Evolutionary conservation across 192 early-diverging fungal genomes (phyloP), one percentile per base, ranked within the genome.

Genomic region (Dimargaris cristalligena): DNA sequence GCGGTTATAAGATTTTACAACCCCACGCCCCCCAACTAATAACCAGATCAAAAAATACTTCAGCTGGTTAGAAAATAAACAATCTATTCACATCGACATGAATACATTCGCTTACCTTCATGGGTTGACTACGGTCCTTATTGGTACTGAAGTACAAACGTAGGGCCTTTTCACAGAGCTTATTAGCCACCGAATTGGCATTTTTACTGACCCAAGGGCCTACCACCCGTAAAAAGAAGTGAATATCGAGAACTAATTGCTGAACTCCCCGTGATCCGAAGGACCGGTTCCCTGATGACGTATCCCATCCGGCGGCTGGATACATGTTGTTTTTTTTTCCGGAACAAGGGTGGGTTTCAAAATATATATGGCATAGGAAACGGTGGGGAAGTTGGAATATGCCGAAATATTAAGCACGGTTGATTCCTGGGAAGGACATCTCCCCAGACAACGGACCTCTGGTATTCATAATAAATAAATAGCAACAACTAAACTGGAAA

Each of bases 141-240:
- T 62, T 60, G 1, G 59, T 59, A 4, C 65, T 46, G 61, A 76
- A 71, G 44, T 71, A 76, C 44, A 65, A 28, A 2, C 74, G 60
- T 46, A 76, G 65, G 0, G 69, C 74, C 60, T 73, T 72, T 44
- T 76, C 74, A 60, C 74, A 76, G 23, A 76, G 66, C 41, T 70
- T 64, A 46, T 76, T 72, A 3, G 74, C 74, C 68, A 76, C 67
- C 13, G 67, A 67, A 59, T 71, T 73, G 26, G 74, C 72, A 63
- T 63, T 69, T 56, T 71, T 72, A 22, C 71, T 68, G 0, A 76
- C 74, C 20, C 73, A 63, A 34, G 71, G 70, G n/a, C 74, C 69
- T 32, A 69, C 73, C 23, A 73, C 67, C 22, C 71, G 68, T 29
- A 76, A 65, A 45, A 76, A 34, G 47, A 76, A 76, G 49, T 76